Percentiles rank a stretch among this genome's conserved stretches.
Evolutionary conservation across 1,139 yeast species (phyloP).

Genomic region (Suhomyces anneliseae): DNA sequence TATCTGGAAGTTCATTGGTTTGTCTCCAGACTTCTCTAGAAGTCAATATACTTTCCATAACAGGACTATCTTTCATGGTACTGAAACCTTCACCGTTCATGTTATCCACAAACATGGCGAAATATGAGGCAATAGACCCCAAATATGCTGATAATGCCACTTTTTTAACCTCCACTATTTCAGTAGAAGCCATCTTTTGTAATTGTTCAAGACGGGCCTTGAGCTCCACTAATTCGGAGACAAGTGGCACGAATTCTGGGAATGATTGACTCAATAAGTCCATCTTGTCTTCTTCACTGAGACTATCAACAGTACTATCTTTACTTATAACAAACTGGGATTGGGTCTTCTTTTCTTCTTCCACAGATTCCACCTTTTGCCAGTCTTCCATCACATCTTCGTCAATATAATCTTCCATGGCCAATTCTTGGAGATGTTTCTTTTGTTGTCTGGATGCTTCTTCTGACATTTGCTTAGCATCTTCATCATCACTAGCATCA

Average conservation of each 20-base stretch:
- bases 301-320: constrained; percentile 27
- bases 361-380: constrained; percentile 43
- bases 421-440: constrained; percentile 76
- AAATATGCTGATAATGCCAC: constrained; percentile 76
- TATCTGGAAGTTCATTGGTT: constrained; percentile 52
- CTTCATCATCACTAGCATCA: constrained; percentile 71
- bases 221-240: constrained; percentile 59
- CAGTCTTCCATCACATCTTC: constrained; percentile 80
- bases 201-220: constrained; percentile 37
- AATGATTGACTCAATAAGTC: constrained; percentile 56
- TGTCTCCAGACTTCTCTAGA: constrained; percentile 91
- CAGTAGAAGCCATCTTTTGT: constrained; percentile 23
- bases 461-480: constrained; percentile 74
- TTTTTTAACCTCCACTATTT: constrained; percentile 49
- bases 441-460: constrained; percentile 90
- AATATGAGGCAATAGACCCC: constrained; percentile 72
- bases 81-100: constrained; percentile 55
- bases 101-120: constrained; percentile 65
- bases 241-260: constrained; percentile 83
- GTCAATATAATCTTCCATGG: constrained; percentile 79
- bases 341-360: constrained; percentile 22
- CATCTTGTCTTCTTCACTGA: constrained; percentile 46
- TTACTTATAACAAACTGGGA: constrained; percentile 26
- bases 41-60: constrained; percentile 81
- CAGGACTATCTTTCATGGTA: constrained; percentile 80